phyloP scores from a whole-genome alignment of 352 stramenopile species.

The Globisporangium splendens region DNA sequence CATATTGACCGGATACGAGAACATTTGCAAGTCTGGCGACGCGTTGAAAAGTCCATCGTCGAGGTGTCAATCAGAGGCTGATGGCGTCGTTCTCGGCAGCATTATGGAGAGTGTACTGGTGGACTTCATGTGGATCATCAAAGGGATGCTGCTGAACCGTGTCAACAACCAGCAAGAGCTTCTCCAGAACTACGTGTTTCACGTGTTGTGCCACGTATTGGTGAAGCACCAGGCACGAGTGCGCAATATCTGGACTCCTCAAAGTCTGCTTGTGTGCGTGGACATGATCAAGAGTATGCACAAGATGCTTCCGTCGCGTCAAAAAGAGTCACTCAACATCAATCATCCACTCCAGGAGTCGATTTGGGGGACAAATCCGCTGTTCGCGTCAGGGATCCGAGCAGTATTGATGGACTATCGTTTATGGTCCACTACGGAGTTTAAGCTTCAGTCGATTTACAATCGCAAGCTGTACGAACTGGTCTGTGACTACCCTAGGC shows the following conservation, averaged over 20 bases:
- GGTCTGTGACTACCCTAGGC: slow-evolving; percentile 60
- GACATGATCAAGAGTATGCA: slow-evolving; percentile 62
- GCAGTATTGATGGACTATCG: slow-evolving; percentile 68
- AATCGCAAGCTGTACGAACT: slow-evolving; percentile 74
- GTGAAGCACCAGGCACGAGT: slow-evolving; percentile 36
- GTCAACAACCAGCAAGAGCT: slow-evolving; percentile 50
- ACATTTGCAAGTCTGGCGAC: slow-evolving; percentile 7
- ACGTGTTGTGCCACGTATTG: slow-evolving; percentile 62
- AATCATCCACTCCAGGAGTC: slow-evolving; percentile 65
- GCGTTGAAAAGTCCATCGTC: not conserved
- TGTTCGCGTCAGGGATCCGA: slow-evolving; percentile 67
- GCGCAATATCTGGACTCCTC: slow-evolving; percentile 50
- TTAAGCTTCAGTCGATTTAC: slow-evolving; percentile 79
- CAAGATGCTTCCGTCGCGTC: slow-evolving; percentile 34
- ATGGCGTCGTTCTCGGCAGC: slow-evolving; percentile 9
- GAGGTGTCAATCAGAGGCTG: not conserved
- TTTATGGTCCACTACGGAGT: slow-evolving; percentile 55
- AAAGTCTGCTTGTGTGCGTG: slow-evolving; percentile 62
- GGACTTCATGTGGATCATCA: slow-evolving; percentile 65
- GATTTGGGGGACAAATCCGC: slow-evolving; percentile 67
- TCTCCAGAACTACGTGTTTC: slow-evolving; percentile 60
- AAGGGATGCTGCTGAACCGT: slow-evolving; percentile 55
- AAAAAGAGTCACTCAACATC: slow-evolving; percentile 19
- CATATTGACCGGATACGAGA: slow-evolving; percentile 50
- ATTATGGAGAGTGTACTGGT: slow-evolving; percentile 50